Conservation (phyloP, 106 monocot species). For the Vanilla planifolia region DNA sequence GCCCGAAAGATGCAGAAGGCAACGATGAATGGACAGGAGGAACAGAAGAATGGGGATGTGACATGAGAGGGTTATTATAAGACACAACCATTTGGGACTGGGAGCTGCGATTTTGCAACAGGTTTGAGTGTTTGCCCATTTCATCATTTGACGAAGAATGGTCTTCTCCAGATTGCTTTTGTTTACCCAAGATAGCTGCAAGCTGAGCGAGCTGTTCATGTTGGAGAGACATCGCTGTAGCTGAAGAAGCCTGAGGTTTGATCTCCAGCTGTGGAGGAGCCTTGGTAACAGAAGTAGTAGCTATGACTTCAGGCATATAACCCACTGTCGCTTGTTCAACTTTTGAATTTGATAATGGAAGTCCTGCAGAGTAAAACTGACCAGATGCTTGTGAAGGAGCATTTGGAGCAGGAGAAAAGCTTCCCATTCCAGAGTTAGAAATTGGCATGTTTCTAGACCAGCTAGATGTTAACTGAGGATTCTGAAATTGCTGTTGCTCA, state of each 20-base stretch:
- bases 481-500: constrained; percentile 26
- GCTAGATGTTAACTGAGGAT: constrained; percentile 14
- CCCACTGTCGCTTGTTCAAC: constrained; percentile 14
- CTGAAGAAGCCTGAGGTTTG: constrained; percentile 30
- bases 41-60: background rate
- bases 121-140: constrained; percentile 7
- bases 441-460: constrained; percentile 20
- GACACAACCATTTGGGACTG: too few relatives aligned
- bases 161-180: constrained; percentile 42
- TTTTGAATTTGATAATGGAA: constrained; percentile 14
- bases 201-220: constrained; percentile 76
- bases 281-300: constrained; percentile 8
- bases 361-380: constrained; percentile 15
- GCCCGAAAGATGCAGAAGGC: constrained; percentile 6
- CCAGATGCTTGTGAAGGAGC: constrained; percentile 17
- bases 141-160: constrained; percentile 12
- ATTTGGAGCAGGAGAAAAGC: constrained; percentile 10
- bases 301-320: constrained; percentile 17
- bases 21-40: constrained; percentile 10
- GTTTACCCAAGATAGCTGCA: constrained; percentile 54
- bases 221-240: constrained; percentile 34
- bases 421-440: constrained; percentile 20
- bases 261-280: constrained; percentile 18
- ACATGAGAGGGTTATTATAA: background rate
- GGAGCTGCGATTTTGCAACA: constrained; percentile 9